Percentiles rank a stretch among this genome's conserved stretches.
These are phyloP conservation scores for Fusarium tanahbumbuense DNA, from an alignment of 2,329 filamentous ascomycete genomes.

Conservation along the genomic window DNA sequence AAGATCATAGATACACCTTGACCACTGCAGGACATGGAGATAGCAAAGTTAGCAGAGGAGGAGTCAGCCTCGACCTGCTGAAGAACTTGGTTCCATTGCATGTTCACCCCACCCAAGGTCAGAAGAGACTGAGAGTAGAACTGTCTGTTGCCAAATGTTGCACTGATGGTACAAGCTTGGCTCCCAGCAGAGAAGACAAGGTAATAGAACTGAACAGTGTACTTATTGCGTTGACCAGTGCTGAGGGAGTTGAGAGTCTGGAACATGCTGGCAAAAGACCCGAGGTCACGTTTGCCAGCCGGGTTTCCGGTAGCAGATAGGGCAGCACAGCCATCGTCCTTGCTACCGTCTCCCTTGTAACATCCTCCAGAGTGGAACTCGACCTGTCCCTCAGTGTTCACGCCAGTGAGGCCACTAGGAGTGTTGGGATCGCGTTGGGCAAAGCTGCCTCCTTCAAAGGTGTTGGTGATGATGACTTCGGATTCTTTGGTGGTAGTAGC, in stretches of 20 bases:
- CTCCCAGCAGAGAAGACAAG: not conserved
- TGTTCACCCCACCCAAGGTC: not conserved
- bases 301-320: slow-evolving; percentile 2
- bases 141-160: not conserved
- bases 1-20: not conserved
- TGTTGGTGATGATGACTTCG: not conserved
- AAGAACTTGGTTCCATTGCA: slow-evolving; percentile 13
- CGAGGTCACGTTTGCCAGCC: not conserved
- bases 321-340: slow-evolving; percentile 18
- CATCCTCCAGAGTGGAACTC: slow-evolving; percentile 2
- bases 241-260: not conserved
- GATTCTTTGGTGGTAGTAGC: not conserved
- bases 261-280: slow-evolving; percentile 10
- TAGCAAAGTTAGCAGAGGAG: not conserved
- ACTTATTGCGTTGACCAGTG: not conserved
- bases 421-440: not conserved
- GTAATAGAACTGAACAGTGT: slow-evolving; percentile 25
- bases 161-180: slow-evolving; percentile 1
- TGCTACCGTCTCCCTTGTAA: slow-evolving; percentile 14
- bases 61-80: not conserved
- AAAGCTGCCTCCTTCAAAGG: not conserved
- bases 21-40: slow-evolving; percentile 11
- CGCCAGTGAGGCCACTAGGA: not conserved
- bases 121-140: slow-evolving; percentile 12
- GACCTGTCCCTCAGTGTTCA: not conserved